Percentiles rank a stretch among this genome's conserved stretches.
These are phyloP conservation scores for Kodamaea kakaduensis DNA, from an alignment of 805 yeast species.

Conservation along the genomic window DNA sequence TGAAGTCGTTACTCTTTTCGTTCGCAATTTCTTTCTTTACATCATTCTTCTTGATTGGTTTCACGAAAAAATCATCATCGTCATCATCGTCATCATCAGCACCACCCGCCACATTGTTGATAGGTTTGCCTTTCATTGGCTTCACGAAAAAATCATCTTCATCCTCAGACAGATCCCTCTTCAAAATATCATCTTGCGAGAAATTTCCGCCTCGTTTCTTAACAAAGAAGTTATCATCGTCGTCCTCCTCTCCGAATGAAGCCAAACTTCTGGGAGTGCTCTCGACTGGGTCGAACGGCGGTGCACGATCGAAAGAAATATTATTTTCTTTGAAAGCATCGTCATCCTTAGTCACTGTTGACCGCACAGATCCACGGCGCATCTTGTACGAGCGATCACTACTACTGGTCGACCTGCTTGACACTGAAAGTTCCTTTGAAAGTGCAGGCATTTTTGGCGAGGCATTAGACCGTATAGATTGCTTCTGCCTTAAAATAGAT, in stretches of 20 bases:
- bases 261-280: slow-evolving; percentile 55
- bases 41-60: slow-evolving; percentile 12
- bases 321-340: slow-evolving; percentile 68
- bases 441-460: slow-evolving; percentile 5
- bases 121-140: slow-evolving; percentile 8
- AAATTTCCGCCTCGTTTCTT: no score
- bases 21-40: background rate
- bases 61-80: slow-evolving; percentile 18
- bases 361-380: slow-evolving; percentile 6
- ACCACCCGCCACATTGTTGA: background rate
- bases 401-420: slow-evolving; percentile 14
- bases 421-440: slow-evolving; percentile 8
- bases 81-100: slow-evolving; percentile 9
- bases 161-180: slow-evolving; percentile 2
- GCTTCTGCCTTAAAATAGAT: slow-evolving; percentile 8
- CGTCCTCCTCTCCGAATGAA: slow-evolving; percentile 2
- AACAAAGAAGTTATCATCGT: slow-evolving; percentile 4
- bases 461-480: background rate
- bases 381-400: slow-evolving; percentile 3
- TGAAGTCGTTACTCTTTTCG: no score
- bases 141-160: slow-evolving; percentile 20
- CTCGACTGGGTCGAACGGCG: slow-evolving; percentile 24
- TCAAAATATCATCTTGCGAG: no score
- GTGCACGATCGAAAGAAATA: slow-evolving; percentile 72
- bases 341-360: slow-evolving; percentile 10